A percentile compares a stretch with the other conserved stretches of the same genome.
phyloP scores from a whole-genome alignment of 371 early-diverging fungal genomes.

The Mortierella sp. region DNA sequence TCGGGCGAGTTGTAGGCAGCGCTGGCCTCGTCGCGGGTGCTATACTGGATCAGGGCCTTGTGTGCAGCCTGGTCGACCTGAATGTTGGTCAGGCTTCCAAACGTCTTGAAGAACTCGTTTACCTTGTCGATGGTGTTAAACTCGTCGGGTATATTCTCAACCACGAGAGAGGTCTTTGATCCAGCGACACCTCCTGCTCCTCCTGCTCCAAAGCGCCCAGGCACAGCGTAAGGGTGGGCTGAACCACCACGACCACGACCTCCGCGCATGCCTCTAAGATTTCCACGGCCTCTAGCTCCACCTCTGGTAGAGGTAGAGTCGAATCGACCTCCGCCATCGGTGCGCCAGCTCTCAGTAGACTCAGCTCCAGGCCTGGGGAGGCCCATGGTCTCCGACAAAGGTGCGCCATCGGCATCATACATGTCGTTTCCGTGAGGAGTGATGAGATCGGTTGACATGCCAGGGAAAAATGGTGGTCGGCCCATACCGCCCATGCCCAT shows the following conservation, averaged over 20 bases:
- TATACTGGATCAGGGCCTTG: constrained; percentile 78
- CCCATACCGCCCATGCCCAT: constrained; percentile 31
- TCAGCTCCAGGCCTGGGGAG: constrained; percentile 11
- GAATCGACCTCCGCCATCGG: constrained; percentile 24
- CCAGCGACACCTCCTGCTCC: constrained; percentile 37
- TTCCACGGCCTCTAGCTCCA: constrained; percentile 42
- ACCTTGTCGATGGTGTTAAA: constrained; percentile 73
- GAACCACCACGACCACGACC: constrained; percentile 75
- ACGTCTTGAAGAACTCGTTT: constrained; percentile 80
- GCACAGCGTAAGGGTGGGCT: constrained; percentile 31
- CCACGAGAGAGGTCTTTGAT: constrained; percentile 69
- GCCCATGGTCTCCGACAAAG: constrained; percentile 26
- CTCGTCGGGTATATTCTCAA: constrained; percentile 85
- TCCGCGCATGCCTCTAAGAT: constrained; percentile 62
- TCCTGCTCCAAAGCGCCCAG: constrained; percentile 41
- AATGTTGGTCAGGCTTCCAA: constrained; percentile 82
- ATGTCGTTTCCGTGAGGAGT: constrained; percentile 23
- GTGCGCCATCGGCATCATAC: constrained; percentile 28
- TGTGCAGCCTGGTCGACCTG: constrained; percentile 66
- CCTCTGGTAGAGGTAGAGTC: constrained; percentile 41
- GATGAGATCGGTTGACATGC: constrained; percentile 28
- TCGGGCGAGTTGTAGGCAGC: constrained; percentile 84
- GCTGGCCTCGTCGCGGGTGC: constrained; percentile 73
- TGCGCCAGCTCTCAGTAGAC: constrained; percentile 9
- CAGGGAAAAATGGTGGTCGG: constrained; percentile 47